A percentile compares a stretch with the other conserved stretches of the same genome.
These are phyloP conservation scores for Chlorella variabilis DNA, from an alignment of 163 green algal genomes.

Conservation along the genomic window DNA sequence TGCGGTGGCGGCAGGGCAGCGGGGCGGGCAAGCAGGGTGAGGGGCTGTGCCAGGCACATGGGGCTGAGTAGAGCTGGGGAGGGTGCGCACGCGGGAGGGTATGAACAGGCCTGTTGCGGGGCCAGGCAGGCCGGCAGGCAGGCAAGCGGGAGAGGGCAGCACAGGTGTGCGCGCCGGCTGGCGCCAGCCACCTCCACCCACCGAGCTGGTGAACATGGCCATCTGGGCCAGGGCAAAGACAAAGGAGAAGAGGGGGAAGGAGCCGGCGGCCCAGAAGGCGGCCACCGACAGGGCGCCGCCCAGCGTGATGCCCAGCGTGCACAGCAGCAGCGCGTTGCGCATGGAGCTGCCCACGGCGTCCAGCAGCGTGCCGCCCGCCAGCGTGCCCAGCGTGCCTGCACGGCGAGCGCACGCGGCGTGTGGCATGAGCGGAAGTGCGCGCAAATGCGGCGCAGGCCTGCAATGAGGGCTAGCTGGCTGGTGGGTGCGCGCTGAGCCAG, in stretches of 20 bases:
- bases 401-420: too few species aligned
- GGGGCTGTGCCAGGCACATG: not conserved
- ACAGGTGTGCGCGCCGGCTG: not conserved
- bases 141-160: too few species aligned
- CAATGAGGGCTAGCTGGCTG: too few species aligned
- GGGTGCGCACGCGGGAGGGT: not conserved
- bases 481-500: not conserved
- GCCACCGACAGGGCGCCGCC: constrained; percentile 62
- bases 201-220: constrained; percentile 84
- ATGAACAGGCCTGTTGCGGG: too few species aligned
- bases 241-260: constrained; percentile 72
- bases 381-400: constrained; percentile 62
- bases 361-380: constrained; percentile 81
- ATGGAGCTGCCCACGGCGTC: constrained; percentile 78
- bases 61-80: not conserved
- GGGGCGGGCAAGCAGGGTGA: not conserved
- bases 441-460: too few species aligned
- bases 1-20: constrained; percentile 30
- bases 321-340: constrained; percentile 74
- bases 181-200: too few species aligned
- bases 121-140: not conserved
- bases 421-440: too few species aligned
- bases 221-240: constrained; percentile 83
- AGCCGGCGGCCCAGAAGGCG: constrained; percentile 62
- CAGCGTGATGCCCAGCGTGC: constrained; percentile 45